Conservation (phyloP, 139 green algal species). For the Micractinium sp. region DNA sequence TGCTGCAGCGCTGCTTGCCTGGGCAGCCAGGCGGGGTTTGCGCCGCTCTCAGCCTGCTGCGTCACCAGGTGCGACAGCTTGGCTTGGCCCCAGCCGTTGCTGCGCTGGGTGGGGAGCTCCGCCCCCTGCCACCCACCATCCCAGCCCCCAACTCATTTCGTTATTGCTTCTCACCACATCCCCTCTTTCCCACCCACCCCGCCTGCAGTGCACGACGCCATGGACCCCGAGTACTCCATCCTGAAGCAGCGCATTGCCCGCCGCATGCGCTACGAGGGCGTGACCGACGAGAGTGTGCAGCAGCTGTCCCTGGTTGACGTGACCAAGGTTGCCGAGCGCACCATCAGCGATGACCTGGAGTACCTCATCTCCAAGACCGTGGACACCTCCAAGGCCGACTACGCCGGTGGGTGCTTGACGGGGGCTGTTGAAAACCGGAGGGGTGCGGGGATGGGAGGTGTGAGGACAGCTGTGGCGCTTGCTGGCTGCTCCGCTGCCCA, state of each 20-base stretch:
- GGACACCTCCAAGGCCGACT: conserved; percentile 82
- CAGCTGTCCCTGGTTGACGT: conserved; percentile 72
- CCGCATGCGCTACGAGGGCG: conserved; percentile 57
- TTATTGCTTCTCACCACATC: neutral
- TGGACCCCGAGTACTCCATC: conserved; percentile 90
- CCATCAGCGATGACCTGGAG: conserved; percentile 89
- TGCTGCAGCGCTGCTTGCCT: too few species aligned
- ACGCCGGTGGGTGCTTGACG: conserved; percentile 52
- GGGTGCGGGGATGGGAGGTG: neutral
- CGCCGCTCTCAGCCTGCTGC: too few species aligned
- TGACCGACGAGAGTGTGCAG: conserved; percentile 34
- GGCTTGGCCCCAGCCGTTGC: too few species aligned
- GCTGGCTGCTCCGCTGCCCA: neutral
- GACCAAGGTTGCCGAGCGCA: conserved; percentile 82
- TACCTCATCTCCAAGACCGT: conserved; percentile 85
- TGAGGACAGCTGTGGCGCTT: neutral
- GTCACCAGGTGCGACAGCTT: too few species aligned
- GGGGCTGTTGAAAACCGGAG: too few species aligned
- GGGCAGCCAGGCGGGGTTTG: too few species aligned
- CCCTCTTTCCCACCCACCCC: neutral
- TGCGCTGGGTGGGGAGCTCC: too few species aligned
- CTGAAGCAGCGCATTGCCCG: conserved; percentile 87
- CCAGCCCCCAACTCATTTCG: neutral
- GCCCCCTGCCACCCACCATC: too few species aligned
- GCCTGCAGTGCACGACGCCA: conserved; percentile 67